Percentiles rank a stretch among this genome's conserved stretches.
These are phyloP conservation scores for Suillus variegatus DNA, from an alignment of 768 basidiomycete genomes.

Conservation along the genomic window DNA sequence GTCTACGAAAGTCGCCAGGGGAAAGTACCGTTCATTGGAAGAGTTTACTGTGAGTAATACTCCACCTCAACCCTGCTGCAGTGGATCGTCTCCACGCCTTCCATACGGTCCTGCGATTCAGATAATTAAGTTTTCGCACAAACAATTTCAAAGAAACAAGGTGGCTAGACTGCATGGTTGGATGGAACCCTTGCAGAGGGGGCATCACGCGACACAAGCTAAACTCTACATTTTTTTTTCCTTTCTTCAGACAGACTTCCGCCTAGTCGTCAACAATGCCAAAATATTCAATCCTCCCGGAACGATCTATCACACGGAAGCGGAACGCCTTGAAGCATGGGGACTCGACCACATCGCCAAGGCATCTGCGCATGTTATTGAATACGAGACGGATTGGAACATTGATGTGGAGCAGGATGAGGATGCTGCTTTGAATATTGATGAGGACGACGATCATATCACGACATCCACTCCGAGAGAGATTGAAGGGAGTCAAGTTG, in stretches of 20 bases:
- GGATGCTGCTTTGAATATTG: constrained; percentile 35
- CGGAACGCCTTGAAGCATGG: constrained; percentile 69
- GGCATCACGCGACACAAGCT: constrained; percentile 12
- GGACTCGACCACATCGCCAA: constrained; percentile 74
- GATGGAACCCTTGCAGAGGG: neutral
- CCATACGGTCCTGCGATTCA: neutral
- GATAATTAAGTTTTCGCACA: neutral
- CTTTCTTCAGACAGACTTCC: constrained; percentile 57
- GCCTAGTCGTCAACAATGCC: constrained; percentile 71
- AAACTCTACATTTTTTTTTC: constrained; percentile 5
- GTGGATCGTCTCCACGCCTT: neutral
- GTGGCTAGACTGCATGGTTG: neutral
- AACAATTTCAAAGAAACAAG: neutral
- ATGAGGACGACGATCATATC: constrained; percentile 31
- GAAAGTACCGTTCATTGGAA: constrained; percentile 77
- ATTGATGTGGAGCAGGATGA: constrained; percentile 75
- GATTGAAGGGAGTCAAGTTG: constrained; percentile 41
- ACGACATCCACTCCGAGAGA: constrained; percentile 44
- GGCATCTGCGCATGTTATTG: constrained; percentile 72
- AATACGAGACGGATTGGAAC: constrained; percentile 84
- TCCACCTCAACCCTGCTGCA: neutral
- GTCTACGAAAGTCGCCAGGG: constrained; percentile 70
- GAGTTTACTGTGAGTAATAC: constrained; percentile 66
- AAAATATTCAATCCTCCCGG: constrained; percentile 77
- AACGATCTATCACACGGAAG: constrained; percentile 73